phyloP scores from a whole-genome alignment of 495 filamentous ascomycete species.

The Acidiella bohemica region DNA sequence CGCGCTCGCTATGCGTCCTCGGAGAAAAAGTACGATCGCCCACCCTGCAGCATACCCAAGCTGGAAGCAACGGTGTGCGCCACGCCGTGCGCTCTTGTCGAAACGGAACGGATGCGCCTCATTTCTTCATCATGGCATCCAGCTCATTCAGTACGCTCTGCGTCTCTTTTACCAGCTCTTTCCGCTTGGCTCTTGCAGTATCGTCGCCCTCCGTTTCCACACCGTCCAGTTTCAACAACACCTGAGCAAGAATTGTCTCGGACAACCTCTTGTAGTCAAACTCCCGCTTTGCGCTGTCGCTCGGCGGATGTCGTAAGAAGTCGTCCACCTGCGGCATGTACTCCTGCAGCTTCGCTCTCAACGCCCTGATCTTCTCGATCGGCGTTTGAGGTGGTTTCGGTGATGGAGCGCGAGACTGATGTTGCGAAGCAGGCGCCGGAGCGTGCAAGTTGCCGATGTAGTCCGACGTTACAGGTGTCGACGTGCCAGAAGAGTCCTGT shows the following conservation, averaged over 20 bases:
- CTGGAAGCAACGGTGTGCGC: no score
- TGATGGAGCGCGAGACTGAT: conserved; percentile 33
- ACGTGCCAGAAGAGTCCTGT: conserved; percentile 8
- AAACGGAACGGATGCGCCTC: no score
- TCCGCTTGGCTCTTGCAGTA: conserved; percentile 50
- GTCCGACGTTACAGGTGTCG: no score
- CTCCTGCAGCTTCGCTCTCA: conserved; percentile 46
- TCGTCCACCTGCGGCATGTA: conserved; percentile 52
- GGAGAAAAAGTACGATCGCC: no score
- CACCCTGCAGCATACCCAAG: no score
- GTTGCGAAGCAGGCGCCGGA: conserved; percentile 15
- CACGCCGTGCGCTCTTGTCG: no score
- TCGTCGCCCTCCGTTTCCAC: conserved; percentile 60
- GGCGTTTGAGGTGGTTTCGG: conserved; percentile 36
- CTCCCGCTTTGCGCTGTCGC: conserved; percentile 53
- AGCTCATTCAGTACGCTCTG: conserved; percentile 51
- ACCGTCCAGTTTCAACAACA: conserved; percentile 72
- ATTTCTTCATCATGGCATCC: conserved; percentile 34
- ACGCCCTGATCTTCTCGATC: conserved; percentile 54
- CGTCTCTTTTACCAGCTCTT: conserved; percentile 61
- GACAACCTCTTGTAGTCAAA: conserved; percentile 68
- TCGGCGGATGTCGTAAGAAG: conserved; percentile 53
- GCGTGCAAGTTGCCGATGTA: conserved; percentile 9
- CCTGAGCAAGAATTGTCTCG: conserved; percentile 72
- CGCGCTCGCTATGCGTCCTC: no score